Base-by-base conservation (phyloP, 805 yeast species). In the Candida xiaguanensis region DNA sequence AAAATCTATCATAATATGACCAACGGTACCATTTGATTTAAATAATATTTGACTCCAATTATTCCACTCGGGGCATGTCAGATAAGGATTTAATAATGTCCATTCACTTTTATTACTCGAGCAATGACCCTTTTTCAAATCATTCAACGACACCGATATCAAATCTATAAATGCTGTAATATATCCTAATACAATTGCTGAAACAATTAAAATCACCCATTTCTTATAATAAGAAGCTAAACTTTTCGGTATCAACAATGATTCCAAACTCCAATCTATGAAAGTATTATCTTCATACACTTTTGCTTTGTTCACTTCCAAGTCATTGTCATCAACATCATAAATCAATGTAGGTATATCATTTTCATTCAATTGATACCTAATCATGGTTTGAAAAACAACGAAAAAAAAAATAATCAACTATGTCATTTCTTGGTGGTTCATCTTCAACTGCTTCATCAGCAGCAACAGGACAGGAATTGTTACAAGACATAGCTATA, bases 401-500 rank as follows among this genome's bases (percentile, higher is more conserved):
- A 36, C 23, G 7, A 33, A 38, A 22, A 6, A 3, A 29, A 8
- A 15, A 19, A 36, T 8, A 36, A 13, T 37, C 13, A 20, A 37
- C 7, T 27, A 67, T 68, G 74, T 66, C 76, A 22, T 70, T 65
- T 47, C 56, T 65, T 39, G 50, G 53, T 31, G 34, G 39, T 2
- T 24, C 58, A 16, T 40, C 55, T 6, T 25, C 53, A 5, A 36
- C 49, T 9, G 41, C 59, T 1, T 45, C 60, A 5, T 50, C 70
- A n/a, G 70, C 73, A 5, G 70, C 72, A 24, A 72, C 74, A 7
- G 69, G 77, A 26, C 77, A 74, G 53, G 87, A 80, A 43, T 63
- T 85, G 42, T 75, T 80, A 49, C 78, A 81, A 55, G 95, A 87
- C 60, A 74, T 83, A 41, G 68, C 77, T 26, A 70, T 88, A 28